These are phyloP conservation scores for Lactuca sativa DNA, from an alignment of 129 eudicot genomes.

Conservation along the genomic window DNA sequence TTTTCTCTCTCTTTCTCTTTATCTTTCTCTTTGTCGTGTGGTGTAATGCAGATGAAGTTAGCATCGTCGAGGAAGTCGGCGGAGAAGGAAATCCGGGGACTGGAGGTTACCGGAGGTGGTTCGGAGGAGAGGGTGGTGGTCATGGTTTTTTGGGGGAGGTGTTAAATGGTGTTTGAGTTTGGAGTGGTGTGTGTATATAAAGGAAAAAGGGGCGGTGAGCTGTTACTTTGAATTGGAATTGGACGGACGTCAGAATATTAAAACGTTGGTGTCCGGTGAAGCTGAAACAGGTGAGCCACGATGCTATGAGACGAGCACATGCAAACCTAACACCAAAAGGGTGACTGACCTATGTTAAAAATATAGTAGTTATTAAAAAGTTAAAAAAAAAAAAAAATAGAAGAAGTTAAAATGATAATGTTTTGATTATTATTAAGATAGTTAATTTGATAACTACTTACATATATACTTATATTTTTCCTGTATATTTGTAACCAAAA, in stretches of 20 bases:
- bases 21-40: conserved; percentile 33
- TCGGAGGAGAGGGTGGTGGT: conserved; percentile 59
- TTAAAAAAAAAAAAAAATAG: no score
- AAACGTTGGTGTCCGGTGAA: conserved; percentile 67
- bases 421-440: no score
- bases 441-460: no score
- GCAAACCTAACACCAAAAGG: conserved; percentile 47
- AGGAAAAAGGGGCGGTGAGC: conserved; percentile 17
- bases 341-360: neutral
- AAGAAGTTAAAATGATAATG: no score
- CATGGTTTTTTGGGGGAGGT: conserved; percentile 1
- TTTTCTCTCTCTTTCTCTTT: conserved; percentile 3
- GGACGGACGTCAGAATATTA: conserved; percentile 44
- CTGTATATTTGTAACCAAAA: no score
- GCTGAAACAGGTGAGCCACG: conserved; percentile 58
- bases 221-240: conserved; percentile 18
- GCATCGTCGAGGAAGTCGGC: conserved; percentile 64
- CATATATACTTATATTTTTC: no score
- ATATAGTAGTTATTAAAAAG: neutral
- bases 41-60: conserved; percentile 60
- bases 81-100: conserved; percentile 82
- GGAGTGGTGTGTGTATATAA: conserved; percentile 31
- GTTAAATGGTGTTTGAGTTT: conserved; percentile 1
- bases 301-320: conserved; percentile 55
- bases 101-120: conserved; percentile 32